These are phyloP conservation scores for Myxozyma neglecta DNA, from an alignment of 805 yeast genomes.

Conservation along the genomic window DNA sequence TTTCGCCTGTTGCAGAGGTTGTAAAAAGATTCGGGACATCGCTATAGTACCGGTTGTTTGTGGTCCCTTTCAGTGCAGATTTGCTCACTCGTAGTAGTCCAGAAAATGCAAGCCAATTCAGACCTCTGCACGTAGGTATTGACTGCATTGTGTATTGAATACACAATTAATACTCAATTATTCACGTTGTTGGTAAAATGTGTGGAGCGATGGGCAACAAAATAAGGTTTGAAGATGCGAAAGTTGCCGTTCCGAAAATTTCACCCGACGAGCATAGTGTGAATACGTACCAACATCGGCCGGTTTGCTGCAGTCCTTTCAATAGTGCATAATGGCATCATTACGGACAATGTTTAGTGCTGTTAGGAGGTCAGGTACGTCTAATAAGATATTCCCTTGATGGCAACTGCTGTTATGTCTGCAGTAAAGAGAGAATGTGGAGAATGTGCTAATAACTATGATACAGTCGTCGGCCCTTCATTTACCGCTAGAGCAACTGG, in stretches of 20 bases:
- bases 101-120: neutral
- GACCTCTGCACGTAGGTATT: neutral
- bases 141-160: neutral
- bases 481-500: constrained; percentile 3
- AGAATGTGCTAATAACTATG: neutral
- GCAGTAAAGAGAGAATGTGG: neutral
- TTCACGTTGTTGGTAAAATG: neutral
- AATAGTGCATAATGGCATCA: constrained; percentile 7
- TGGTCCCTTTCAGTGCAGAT: neutral
- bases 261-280: neutral
- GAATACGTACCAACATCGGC: neutral
- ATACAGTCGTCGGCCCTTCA: neutral
- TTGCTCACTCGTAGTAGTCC: neutral
- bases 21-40: constrained; percentile 1
- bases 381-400: neutral
- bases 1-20: neutral
- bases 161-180: neutral
- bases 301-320: neutral
- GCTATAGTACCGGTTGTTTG: neutral
- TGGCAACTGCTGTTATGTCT: neutral
- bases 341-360: constrained; percentile 14
- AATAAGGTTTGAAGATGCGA: neutral
- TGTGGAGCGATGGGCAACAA: neutral
- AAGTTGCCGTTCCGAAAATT: constrained; percentile 4
- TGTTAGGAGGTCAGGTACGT: constrained; percentile 22